A percentile compares a stretch with the other conserved stretches of the same genome.
These are phyloP conservation scores for Inosperma sp. DNA, from an alignment of 768 basidiomycete genomes.

Conservation along the genomic window DNA sequence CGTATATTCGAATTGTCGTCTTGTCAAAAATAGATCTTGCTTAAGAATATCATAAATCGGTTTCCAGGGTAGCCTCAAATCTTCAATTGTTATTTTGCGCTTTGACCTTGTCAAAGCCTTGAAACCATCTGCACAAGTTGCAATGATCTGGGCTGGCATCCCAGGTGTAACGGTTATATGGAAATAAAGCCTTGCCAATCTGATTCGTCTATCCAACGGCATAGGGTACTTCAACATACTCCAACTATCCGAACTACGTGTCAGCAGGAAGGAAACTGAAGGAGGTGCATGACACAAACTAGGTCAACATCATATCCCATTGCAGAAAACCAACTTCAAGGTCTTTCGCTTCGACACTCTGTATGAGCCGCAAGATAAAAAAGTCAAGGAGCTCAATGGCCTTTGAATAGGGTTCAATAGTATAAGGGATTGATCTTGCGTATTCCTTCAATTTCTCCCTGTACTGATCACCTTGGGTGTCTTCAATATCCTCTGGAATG, in stretches of 20 bases:
- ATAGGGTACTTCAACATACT: constrained; percentile 81
- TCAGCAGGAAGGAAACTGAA: constrained; percentile 9
- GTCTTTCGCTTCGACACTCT: constrained; percentile 75
- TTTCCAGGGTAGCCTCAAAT: constrained; percentile 79
- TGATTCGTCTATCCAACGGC: constrained; percentile 71
- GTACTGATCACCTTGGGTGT: constrained; percentile 40
- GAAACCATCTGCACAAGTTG: constrained; percentile 61
- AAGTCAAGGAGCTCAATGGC: constrained; percentile 76
- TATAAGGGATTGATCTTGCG: constrained; percentile 66
- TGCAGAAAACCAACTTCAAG: constrained; percentile 76
- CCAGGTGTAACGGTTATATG: constrained; percentile 72
- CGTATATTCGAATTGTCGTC: constrained; percentile 78
- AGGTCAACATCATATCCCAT: constrained; percentile 73
- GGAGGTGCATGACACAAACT: constrained; percentile 42
- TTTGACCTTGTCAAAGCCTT: constrained; percentile 57
- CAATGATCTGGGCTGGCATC: constrained; percentile 65
- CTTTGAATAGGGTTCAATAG: constrained; percentile 67
- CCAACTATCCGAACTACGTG: constrained; percentile 50
- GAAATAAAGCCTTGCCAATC: constrained; percentile 74
- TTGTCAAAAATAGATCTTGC: constrained; percentile 70
- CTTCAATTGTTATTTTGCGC: constrained; percentile 70
- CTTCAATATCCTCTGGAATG: constrained; percentile 27
- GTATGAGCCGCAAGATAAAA: constrained; percentile 60
- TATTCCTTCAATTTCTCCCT: constrained; percentile 59
- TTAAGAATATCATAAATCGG: constrained; percentile 68